These are phyloP conservation scores for Cryptosporidium andersoni DNA, from an alignment of 169 alveolate genomes.

Conservation along the genomic window DNA sequence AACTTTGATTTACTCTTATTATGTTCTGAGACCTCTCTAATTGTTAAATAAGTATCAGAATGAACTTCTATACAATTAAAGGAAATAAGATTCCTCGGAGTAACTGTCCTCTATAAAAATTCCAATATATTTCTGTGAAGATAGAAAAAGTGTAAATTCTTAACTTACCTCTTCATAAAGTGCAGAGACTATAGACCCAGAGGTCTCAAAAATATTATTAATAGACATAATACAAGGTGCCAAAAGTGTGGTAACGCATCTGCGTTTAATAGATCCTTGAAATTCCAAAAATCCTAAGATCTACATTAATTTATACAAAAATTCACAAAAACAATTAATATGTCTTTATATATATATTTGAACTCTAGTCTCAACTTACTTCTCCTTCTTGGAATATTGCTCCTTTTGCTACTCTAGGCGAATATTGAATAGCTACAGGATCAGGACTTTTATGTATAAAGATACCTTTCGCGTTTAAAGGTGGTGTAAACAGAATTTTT, in stretches of 20 bases:
- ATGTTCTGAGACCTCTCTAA: too few species aligned
- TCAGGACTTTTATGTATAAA: conserved; percentile 18
- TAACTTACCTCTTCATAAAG: conserved; percentile 37
- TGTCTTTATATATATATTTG: too few species aligned
- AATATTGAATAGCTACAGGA: neutral
- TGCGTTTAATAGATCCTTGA: too few species aligned
- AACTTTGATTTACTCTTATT: neutral
- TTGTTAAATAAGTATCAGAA: too few species aligned
- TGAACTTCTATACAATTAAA: conserved; percentile 25
- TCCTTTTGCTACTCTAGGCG: neutral
- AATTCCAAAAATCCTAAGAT: too few species aligned
- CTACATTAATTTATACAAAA: too few species aligned
- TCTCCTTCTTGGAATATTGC: conserved; percentile 25
- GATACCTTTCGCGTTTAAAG: conserved; percentile 14
- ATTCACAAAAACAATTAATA: too few species aligned
- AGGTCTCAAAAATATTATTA: conserved; percentile 1
- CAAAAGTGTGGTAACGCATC: neutral
- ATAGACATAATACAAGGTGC: conserved; percentile 41
- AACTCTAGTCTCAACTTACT: conserved; percentile 13
- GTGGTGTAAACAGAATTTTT: neutral
- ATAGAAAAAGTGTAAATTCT: neutral
- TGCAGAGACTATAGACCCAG: conserved; percentile 10
- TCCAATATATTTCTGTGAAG: too few species aligned
- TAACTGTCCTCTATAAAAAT: conserved; percentile 16
- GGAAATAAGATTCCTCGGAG: conserved; percentile 60